These are phyloP conservation scores for Excoecaria cochinchinensis DNA, from an alignment of 345 rosid genomes.

Conservation along the genomic window DNA sequence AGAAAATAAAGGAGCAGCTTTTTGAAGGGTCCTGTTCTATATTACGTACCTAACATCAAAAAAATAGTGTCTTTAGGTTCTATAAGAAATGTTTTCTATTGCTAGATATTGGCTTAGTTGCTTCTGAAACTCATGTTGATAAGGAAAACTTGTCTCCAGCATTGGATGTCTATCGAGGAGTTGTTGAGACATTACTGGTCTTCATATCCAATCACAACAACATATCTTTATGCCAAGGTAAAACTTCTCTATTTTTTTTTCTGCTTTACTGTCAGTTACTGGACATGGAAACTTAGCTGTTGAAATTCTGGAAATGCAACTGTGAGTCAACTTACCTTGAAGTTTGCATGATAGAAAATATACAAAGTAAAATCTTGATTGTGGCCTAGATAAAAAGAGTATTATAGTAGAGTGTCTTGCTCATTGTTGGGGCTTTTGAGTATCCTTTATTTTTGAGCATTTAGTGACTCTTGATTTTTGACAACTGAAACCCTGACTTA, in stretches of 20 bases:
- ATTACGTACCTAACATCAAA: conserved; percentile 3
- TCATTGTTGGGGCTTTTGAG: neutral
- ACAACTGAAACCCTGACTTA: neutral
- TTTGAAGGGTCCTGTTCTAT: neutral
- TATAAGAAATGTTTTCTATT: conserved; percentile 3
- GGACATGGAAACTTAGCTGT: neutral
- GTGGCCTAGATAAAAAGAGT: neutral
- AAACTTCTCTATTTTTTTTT: conserved; percentile 5
- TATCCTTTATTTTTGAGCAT: neutral
- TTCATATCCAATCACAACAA: conserved; percentile 81
- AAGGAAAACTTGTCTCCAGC: conserved; percentile 46
- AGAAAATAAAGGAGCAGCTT: neutral
- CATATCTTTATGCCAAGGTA: conserved; percentile 77
- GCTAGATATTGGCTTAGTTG: conserved; percentile 21
- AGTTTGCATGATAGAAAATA: neutral
- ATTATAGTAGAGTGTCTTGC: neutral
- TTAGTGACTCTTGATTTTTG: neutral
- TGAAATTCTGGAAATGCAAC: neutral
- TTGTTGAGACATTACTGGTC: conserved; percentile 87
- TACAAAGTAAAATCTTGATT: neutral
- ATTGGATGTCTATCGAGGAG: conserved; percentile 78
- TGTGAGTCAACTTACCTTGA: neutral
- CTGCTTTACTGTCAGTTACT: neutral
- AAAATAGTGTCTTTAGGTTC: conserved; percentile 2
- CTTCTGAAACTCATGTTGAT: conserved; percentile 26